These are phyloP conservation scores for Pseudocercospora ulei DNA, from an alignment of 2,329 filamentous ascomycete genomes.

Conservation along the genomic window DNA sequence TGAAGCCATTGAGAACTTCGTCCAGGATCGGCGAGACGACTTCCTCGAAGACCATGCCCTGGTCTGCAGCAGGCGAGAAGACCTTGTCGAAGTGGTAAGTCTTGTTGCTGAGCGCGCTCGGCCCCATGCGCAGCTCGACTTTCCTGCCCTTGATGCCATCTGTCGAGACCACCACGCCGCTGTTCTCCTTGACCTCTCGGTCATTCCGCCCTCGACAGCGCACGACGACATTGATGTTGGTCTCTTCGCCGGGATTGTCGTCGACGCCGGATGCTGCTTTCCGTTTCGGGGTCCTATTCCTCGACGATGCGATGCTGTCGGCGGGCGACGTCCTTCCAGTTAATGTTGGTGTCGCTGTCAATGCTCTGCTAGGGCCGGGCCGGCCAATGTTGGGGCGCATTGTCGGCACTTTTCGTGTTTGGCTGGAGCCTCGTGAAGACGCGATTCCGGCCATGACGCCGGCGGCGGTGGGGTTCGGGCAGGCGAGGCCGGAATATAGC, in stretches of 20 bases:
- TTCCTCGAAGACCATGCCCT: constrained; percentile 88
- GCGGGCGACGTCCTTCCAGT: constrained; percentile 58
- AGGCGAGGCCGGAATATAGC: background rate
- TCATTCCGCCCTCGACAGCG: constrained; percentile 87
- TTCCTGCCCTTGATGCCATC: constrained; percentile 78
- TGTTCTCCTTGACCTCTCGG: constrained; percentile 87
- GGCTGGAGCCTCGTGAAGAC: constrained; percentile 15
- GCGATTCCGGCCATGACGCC: constrained; percentile 13
- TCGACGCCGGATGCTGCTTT: constrained; percentile 67
- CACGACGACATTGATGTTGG: constrained; percentile 96
- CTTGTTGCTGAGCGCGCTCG: constrained; percentile 87
- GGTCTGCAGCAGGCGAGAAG: constrained; percentile 88
- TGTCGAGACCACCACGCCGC: constrained; percentile 78
- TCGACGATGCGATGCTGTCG: constrained; percentile 54
- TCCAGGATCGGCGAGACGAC: constrained; percentile 87
- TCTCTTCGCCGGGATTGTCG: constrained; percentile 60
- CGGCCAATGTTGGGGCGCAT: constrained; percentile 48
- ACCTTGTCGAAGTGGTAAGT: constrained; percentile 95
- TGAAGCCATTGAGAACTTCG: constrained; percentile 89
- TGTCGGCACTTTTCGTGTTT: constrained; percentile 29
- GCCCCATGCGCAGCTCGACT: constrained; percentile 83
- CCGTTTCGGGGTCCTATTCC: constrained; percentile 57
- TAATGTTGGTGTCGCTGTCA: constrained; percentile 41
- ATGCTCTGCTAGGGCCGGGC: constrained; percentile 36
- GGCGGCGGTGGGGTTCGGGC: constrained; percentile 4